Evolutionary conservation across 192 early-diverging fungal genomes (phyloP).

Genomic region (Coemansia sp.): DNA sequence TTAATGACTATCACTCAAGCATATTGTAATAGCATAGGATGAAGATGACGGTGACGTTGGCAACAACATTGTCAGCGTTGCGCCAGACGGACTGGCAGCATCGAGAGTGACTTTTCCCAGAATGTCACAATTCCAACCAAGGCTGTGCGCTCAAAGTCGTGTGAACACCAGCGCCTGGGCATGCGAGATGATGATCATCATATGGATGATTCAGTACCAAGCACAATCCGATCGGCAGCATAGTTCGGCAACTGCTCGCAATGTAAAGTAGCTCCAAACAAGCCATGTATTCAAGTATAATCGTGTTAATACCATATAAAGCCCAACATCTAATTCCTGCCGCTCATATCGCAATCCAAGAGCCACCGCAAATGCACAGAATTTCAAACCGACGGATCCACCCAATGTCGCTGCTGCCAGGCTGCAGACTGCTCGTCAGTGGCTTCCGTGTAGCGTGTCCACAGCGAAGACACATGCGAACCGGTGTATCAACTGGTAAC

Average conservation of each 20-base stretch:
- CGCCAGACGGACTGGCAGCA: constrained; percentile 17
- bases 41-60: constrained; percentile 18
- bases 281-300: neutral
- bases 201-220: constrained; percentile 48
- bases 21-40: constrained; percentile 9
- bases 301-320: neutral
- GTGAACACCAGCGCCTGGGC: constrained; percentile 42
- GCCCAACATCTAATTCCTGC: neutral
- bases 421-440: neutral
- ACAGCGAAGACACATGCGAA: constrained; percentile 40
- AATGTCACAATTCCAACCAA: constrained; percentile 19
- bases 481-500: constrained; percentile 25
- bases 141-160: constrained; percentile 30
- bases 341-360: constrained; percentile 31
- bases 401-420: neutral
- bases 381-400: constrained; percentile 44
- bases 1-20: neutral
- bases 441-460: constrained; percentile 38
- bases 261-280: neutral
- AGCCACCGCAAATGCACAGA: constrained; percentile 47
- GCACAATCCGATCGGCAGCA: constrained; percentile 23
- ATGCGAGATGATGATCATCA: constrained; percentile 51
- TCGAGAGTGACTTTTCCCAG: constrained; percentile 21
- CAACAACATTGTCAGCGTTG: constrained; percentile 2
- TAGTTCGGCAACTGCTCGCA: constrained; percentile 14